Evolutionary conservation across 495 filamentous ascomycete species (phyloP).

Genomic region (Hyaloscypha variabilis): DNA sequence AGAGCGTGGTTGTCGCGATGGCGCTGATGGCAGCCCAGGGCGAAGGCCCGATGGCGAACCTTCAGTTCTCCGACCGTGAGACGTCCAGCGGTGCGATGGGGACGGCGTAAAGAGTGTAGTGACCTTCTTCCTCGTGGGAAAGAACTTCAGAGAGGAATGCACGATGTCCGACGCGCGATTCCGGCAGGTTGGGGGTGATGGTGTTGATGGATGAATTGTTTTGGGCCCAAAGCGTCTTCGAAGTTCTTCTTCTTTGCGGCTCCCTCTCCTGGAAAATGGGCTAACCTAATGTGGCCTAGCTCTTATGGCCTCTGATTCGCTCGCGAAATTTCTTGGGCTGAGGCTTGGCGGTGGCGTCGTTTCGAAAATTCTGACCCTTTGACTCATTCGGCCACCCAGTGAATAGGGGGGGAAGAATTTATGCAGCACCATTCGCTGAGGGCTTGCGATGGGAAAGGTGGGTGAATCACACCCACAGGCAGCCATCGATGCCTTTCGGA

Average conservation of each 20-base stretch:
- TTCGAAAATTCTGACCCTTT: background rate
- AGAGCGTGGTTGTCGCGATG: slow-evolving; percentile 24
- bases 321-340: background rate
- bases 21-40: slow-evolving; percentile 31
- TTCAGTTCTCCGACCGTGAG: slow-evolving; percentile 20
- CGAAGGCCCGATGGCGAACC: slow-evolving; percentile 21
- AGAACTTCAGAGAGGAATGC: slow-evolving; percentile 30
- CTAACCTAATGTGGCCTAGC: background rate
- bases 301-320: background rate
- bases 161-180: slow-evolving; percentile 34
- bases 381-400: slow-evolving; percentile 2
- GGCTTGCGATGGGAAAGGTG: background rate
- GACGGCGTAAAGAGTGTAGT: slow-evolving; percentile 28
- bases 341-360: background rate
- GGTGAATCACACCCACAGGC: background rate
- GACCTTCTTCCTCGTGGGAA: slow-evolving; percentile 33
- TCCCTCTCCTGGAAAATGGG: background rate
- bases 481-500: background rate
- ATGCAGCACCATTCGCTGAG: background rate
- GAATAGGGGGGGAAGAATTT: background rate
- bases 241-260: background rate
- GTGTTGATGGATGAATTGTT: slow-evolving; percentile 17
- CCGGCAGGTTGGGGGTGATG: slow-evolving; percentile 20
- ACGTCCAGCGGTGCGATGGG: slow-evolving; percentile 21
- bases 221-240: background rate